Evolutionary conservation across 2,329 filamentous ascomycete genomes (phyloP), one percentile per base, ranked within the genome.

Genomic region (Hymenotorrendiella dingleyae): DNA sequence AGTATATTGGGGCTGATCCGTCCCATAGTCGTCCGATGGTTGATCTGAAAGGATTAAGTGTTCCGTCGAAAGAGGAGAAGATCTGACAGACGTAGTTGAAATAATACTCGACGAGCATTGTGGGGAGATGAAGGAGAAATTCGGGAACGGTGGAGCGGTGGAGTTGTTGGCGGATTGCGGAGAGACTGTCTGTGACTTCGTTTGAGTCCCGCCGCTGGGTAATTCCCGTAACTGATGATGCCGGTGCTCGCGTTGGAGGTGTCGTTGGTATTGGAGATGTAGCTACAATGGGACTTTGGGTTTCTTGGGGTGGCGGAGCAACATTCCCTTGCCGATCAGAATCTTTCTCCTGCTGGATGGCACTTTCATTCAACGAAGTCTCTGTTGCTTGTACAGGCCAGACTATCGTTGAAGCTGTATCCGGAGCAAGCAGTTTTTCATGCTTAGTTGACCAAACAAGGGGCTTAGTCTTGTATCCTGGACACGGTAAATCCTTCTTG

Each of bases 31-130:
- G 70, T 4, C 69, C 71, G 10, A 81, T 74, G 0, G 76, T 74
- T 2, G 71, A 74, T 27, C 78, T 66, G 50, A 80, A 81, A 0
- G 76, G 76, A 50, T 82, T 82, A 50, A 79, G 67, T 10, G 69
- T 65, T 16, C 76, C 79, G 57, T 82, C 78, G 52, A 79, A 82
- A 45, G 73, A 78, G n/a, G 78, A 82, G 57, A 78, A 81, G 8
- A 81, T 61, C 3, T 68, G 70, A 36, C 75, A 78, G 3, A 80
- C 75, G 46, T 80, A 74, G 52, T 74, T 74, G 62, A 82, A 82
- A 52, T 81, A 82, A 51, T 81, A 78, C 36, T 80, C 75, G 8
- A 81, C 72, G 12, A 82, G 63, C 34, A 74, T 69, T 35, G 73
- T 77, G 3, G 73, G 71, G 14, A 56, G 41, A 39, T 56, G 54